These are phyloP conservation scores for Cystofilobasidium capitatum DNA, from an alignment of 768 basidiomycete species.

Conservation along the genomic window DNA sequence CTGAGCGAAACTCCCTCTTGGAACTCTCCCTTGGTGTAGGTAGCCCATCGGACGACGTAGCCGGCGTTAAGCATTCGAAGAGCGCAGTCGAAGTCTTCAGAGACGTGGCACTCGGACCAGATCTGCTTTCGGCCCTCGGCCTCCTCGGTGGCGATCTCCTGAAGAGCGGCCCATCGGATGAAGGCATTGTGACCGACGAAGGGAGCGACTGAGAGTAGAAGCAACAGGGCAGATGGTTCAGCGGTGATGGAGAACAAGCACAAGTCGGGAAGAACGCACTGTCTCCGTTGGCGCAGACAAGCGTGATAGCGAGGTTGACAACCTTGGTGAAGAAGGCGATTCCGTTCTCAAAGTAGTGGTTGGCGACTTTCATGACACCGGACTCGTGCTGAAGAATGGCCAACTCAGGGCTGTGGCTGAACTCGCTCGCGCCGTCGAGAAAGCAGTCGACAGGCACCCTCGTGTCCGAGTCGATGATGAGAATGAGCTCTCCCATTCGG, in stretches of 20 bases:
- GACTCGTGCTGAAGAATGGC: constrained; percentile 59
- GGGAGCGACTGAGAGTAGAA: constrained; percentile 32
- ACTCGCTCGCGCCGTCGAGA: constrained; percentile 76
- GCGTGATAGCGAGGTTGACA: constrained; percentile 50
- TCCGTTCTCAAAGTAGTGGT: constrained; percentile 65
- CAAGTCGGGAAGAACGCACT: constrained; percentile 2
- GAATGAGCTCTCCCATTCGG: constrained; percentile 44
- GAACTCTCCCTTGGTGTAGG: constrained; percentile 72
- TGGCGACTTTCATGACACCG: constrained; percentile 83
- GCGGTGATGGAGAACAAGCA: background rate
- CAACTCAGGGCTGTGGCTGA: constrained; percentile 67
- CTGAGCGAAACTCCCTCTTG: constrained; percentile 86
- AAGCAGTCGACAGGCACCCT: constrained; percentile 55
- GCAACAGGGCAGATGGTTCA: background rate
- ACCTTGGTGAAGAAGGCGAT: constrained; percentile 71
- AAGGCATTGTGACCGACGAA: constrained; percentile 54
- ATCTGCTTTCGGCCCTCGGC: constrained; percentile 14
- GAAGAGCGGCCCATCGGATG: constrained; percentile 76
- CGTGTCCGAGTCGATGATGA: constrained; percentile 9
- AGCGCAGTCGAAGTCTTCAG: constrained; percentile 24
- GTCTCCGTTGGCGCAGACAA: constrained; percentile 36
- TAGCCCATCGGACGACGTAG: constrained; percentile 48
- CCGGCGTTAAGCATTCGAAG: constrained; percentile 54
- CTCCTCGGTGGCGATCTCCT: constrained; percentile 47
- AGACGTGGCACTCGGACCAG: constrained; percentile 22